A percentile compares a stretch with the other conserved stretches of the same genome.
Evolutionary conservation across 176 grass and related monocot genomes (phyloP).

Genomic region (Luzula sylvatica): DNA sequence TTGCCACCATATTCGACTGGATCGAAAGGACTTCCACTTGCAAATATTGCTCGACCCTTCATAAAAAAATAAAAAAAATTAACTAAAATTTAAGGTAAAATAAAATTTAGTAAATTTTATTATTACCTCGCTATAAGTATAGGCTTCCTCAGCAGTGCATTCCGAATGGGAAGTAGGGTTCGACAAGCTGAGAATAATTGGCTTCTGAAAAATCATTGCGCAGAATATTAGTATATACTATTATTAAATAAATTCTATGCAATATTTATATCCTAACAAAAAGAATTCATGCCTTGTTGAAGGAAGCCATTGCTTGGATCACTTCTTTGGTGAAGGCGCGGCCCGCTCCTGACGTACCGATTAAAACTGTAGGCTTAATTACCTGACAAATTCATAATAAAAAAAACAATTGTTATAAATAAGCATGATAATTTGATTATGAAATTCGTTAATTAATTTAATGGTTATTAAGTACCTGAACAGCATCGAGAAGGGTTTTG

Average conservation of each 20-base stretch:
- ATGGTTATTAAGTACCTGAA: constrained; percentile 79
- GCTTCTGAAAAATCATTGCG: constrained; percentile 32
- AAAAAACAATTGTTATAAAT: background rate
- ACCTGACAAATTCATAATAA: constrained; percentile 27
- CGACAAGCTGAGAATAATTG: constrained; percentile 77
- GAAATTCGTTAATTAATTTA: constrained; percentile 9
- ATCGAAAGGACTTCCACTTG: constrained; percentile 94
- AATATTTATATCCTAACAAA: background rate
- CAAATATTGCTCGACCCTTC: constrained; percentile 85
- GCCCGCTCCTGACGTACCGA: constrained; percentile 89
- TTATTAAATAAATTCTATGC: background rate
- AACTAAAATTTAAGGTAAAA: constrained; percentile 4
- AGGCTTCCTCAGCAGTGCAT: constrained; percentile 93
- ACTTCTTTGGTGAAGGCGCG: constrained; percentile 78
- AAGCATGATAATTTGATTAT: background rate
- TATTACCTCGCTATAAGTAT: constrained; percentile 69
- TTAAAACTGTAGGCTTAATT: constrained; percentile 94
- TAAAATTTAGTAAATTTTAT: constrained; percentile 1
- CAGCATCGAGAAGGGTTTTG: constrained; percentile 57
- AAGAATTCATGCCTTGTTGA: constrained; percentile 48
- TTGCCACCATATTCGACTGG: constrained; percentile 71
- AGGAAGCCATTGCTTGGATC: constrained; percentile 79
- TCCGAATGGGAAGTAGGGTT: constrained; percentile 92
- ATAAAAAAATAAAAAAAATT: constrained; percentile 15
- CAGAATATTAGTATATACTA: background rate